phyloP scores from a whole-genome alignment of 768 basidiomycete genomes.

The Melanogaster broomeanus region DNA sequence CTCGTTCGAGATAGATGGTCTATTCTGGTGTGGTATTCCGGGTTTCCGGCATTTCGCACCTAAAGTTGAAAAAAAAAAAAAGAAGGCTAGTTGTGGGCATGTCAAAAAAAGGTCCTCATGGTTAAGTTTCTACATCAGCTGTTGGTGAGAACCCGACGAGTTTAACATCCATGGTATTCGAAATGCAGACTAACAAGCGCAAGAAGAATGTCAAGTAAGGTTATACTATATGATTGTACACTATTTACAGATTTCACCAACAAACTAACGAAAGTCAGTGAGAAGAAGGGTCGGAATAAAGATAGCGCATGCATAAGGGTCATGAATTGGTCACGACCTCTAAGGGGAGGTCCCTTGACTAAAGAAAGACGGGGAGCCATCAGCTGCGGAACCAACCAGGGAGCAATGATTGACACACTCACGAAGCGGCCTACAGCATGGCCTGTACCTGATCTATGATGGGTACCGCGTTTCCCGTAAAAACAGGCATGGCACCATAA shows the following conservation, averaged over 20 bases:
- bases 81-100: too few species aligned
- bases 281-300: slow-evolving; percentile 5
- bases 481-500: slow-evolving; percentile 39
- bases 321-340: background rate
- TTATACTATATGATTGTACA: slow-evolving; percentile 1
- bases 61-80: too few species aligned
- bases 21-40: too few species aligned
- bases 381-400: slow-evolving; percentile 5
- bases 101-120: too few species aligned
- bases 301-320: slow-evolving; percentile 1
- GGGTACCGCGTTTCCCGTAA: slow-evolving; percentile 43
- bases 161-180: background rate
- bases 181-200: background rate
- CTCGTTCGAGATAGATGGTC: too few species aligned
- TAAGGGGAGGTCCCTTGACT: slow-evolving; percentile 4
- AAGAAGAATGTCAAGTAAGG: background rate
- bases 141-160: too few species aligned
- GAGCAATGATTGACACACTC: slow-evolving; percentile 7
- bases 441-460: slow-evolving; percentile 42
- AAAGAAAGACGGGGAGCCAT: background rate
- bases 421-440: slow-evolving; percentile 36
- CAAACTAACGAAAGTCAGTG: slow-evolving; percentile 3
- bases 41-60: too few species aligned
- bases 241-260: slow-evolving; percentile 6
- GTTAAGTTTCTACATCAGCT: too few species aligned